A percentile compares a stretch with the other conserved stretches of the same genome.
Conservation (phyloP, 768 basidiomycete species). For the Hygrophorus russula region DNA sequence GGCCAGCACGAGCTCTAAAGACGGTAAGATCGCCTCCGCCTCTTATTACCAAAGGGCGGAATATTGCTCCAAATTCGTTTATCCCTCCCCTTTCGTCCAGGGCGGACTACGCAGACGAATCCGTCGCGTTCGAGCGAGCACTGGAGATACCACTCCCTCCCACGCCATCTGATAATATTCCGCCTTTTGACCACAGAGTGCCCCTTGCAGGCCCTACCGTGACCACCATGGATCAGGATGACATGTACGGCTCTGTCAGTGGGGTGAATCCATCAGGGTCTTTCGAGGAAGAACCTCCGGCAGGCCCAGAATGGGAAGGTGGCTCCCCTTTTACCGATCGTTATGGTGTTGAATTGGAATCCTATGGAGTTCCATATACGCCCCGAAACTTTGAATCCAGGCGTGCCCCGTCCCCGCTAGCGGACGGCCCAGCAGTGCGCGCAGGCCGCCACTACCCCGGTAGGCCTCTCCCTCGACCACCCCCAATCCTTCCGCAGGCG, state of each 20-base stretch:
- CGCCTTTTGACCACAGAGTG: neutral
- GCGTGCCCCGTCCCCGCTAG: slow-evolving; percentile 3
- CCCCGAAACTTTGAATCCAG: neutral
- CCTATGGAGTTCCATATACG: too few relatives aligned
- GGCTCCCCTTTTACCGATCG: too few relatives aligned
- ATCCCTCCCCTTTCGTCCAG: neutral
- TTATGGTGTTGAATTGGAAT: too few relatives aligned
- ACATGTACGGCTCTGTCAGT: neutral
- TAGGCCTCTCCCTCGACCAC: slow-evolving; percentile 42
- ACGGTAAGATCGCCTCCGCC: too few relatives aligned
- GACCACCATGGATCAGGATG: too few relatives aligned
- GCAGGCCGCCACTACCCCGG: slow-evolving; percentile 40
- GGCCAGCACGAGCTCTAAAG: too few relatives aligned
- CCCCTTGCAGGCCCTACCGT: too few relatives aligned
- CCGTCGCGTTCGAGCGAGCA: neutral
- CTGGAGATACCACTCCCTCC: neutral
- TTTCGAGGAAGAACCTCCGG: neutral
- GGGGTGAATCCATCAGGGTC: neutral
- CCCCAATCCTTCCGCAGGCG: slow-evolving; percentile 19
- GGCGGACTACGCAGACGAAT: neutral
- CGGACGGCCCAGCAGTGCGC: slow-evolving; percentile 16
- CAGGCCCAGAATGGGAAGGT: too few relatives aligned
- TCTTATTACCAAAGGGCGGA: too few relatives aligned
- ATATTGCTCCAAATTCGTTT: neutral
- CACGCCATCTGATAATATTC: neutral